Conservation (phyloP, 2,329 filamentous ascomycete species). For the Pestalotiopsis sp. region DNA sequence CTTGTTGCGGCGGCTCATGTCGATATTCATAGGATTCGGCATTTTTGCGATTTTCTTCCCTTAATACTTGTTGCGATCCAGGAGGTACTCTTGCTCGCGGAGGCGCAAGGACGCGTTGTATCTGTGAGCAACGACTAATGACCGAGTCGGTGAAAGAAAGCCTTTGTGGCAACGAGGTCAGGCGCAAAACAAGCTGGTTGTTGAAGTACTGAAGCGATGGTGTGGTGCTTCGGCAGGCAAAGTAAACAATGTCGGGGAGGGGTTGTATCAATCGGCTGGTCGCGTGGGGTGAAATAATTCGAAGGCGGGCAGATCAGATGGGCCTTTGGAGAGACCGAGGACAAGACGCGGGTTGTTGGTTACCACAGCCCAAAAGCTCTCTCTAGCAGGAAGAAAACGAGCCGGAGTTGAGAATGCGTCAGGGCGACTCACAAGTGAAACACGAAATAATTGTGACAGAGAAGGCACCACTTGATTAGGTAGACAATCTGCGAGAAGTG, state of each 20-base stretch:
- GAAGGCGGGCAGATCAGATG: background rate
- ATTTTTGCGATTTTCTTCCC: constrained; percentile 6
- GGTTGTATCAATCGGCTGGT: constrained; percentile 1
- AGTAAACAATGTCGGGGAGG: constrained; percentile 7
- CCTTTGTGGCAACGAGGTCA: background rate
- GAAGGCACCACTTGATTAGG: background rate
- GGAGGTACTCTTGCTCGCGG: background rate
- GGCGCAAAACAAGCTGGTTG: background rate
- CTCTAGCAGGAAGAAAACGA: background rate
- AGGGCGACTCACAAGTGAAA: background rate
- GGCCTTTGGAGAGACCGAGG: background rate
- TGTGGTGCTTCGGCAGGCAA: background rate
- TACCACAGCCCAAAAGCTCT: background rate
- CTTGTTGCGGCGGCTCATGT: constrained; percentile 84
- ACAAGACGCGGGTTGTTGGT: background rate
- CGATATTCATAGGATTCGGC: constrained; percentile 61
- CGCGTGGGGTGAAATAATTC: constrained; percentile 8
- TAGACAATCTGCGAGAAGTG: constrained; percentile 3
- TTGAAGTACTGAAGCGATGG: background rate
- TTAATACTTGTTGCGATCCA: background rate
- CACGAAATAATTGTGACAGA: background rate
- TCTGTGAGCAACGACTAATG: background rate
- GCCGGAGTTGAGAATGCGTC: background rate
- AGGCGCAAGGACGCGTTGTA: background rate
- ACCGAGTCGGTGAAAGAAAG: background rate